Conservation (phyloP, 768 basidiomycete species). For the Mycena haematopus region DNA sequence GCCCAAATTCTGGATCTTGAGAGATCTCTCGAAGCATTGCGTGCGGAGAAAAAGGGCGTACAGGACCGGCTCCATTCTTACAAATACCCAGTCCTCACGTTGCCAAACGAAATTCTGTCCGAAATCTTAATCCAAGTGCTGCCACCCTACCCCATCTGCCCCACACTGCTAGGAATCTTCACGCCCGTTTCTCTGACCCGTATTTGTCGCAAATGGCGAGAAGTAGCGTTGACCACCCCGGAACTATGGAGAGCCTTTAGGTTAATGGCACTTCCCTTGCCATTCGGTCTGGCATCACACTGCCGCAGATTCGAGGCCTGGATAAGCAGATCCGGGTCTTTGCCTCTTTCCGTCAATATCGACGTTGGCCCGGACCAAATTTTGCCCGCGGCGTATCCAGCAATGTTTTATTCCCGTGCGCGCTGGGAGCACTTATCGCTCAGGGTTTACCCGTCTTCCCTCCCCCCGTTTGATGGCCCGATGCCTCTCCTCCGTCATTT, state of each 20-base stretch:
- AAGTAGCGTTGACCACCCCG: not conserved
- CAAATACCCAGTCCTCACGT: constrained; percentile 3
- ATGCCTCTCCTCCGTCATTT: not conserved
- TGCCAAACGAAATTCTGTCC: not conserved
- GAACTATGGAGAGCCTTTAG: constrained; percentile 2
- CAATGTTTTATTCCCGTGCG: not conserved
- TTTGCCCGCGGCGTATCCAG: not conserved
- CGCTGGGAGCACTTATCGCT: not conserved
- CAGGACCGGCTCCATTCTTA: not conserved
- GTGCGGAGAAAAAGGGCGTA: not conserved
- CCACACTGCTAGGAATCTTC: not conserved
- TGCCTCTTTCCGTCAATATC: not conserved
- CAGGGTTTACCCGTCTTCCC: no score
- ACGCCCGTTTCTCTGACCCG: not conserved
- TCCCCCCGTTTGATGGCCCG: not conserved
- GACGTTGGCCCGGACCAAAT: not conserved
- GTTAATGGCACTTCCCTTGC: no score
- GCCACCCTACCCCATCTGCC: not conserved
- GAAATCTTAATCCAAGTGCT: not conserved
- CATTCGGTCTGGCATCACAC: no score
- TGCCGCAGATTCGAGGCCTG: not conserved
- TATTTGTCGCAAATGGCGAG: not conserved
- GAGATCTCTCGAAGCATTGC: not conserved
- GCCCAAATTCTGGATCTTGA: not conserved
- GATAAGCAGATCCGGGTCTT: not conserved